Evolutionary conservation across 2,329 filamentous ascomycete species (phyloP).

Genomic region (Alternaria brassicicola): DNA sequence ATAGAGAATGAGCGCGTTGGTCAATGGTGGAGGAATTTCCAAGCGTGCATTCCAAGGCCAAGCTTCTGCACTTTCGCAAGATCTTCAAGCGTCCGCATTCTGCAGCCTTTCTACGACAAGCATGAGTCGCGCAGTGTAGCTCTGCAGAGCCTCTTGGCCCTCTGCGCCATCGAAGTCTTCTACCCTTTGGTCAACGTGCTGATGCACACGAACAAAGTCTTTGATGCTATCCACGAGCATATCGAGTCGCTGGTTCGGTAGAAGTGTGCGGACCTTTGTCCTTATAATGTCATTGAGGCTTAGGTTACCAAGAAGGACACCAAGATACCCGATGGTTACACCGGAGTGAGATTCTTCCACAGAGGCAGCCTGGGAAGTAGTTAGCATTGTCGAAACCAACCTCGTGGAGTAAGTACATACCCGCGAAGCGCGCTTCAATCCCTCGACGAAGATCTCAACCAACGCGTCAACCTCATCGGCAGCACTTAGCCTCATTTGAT

Average conservation of each 20-base stretch:
- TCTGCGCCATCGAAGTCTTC: constrained; percentile 56
- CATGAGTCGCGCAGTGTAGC: constrained; percentile 61
- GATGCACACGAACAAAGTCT: constrained; percentile 67
- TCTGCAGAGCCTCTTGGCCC: constrained; percentile 53
- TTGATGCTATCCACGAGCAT: constrained; percentile 63
- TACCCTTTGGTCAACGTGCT: constrained; percentile 60
- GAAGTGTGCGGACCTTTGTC: constrained; percentile 47
- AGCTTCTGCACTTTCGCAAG: neutral
- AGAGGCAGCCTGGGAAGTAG: constrained; percentile 54
- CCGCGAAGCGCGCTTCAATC: constrained; percentile 69
- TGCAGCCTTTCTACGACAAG: constrained; percentile 58
- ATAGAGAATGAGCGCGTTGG: constrained; percentile 5
- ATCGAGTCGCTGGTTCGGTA: constrained; percentile 57
- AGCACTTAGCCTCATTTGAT: constrained; percentile 55
- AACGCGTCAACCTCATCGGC: constrained; percentile 61
- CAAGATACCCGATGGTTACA: constrained; percentile 84
- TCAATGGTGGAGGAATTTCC: neutral
- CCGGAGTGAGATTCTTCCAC: constrained; percentile 75
- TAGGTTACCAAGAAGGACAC: constrained; percentile 82
- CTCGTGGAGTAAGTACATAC: constrained; percentile 56
- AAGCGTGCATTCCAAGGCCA: constrained; percentile 2
- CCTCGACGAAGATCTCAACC: constrained; percentile 69
- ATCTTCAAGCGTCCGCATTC: constrained; percentile 18
- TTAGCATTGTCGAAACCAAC: constrained; percentile 18
- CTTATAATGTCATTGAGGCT: constrained; percentile 63